phyloP scores from a whole-genome alignment of 2,329 filamentous ascomycete genomes.

The Myriosclerotinia scirpicola region DNA sequence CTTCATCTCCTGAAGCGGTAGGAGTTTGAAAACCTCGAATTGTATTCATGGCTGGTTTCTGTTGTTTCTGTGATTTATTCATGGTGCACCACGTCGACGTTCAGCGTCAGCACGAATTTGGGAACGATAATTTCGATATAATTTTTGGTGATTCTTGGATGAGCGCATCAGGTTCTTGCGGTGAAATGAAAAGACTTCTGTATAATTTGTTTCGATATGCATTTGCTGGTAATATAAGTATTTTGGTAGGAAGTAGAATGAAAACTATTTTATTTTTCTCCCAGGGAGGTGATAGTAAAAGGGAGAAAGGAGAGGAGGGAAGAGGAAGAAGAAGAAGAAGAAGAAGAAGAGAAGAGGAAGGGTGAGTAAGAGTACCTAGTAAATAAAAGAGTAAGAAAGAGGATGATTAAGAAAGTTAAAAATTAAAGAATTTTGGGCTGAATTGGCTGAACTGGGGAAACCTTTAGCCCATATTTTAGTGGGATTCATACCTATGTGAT shows the following conservation, averaged over 20 bases:
- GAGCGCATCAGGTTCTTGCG: conserved; percentile 38
- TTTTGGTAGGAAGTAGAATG: not conserved
- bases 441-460: conserved; percentile 1
- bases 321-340: not conserved
- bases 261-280: not conserved
- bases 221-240: conserved; percentile 35
- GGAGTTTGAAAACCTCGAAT: conserved; percentile 42
- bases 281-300: conserved; percentile 1
- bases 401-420: conserved; percentile 12
- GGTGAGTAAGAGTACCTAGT: not conserved
- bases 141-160: conserved; percentile 38
- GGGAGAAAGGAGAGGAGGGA: not conserved
- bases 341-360: not conserved
- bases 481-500: not conserved
- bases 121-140: conserved; percentile 41
- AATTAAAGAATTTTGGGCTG: not conserved
- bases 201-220: conserved; percentile 39
- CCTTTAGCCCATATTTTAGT: too few relatives aligned
- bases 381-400: not conserved
- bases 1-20: conserved; percentile 53
- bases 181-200: conserved; percentile 28
- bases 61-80: conserved; percentile 24
- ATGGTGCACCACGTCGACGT: conserved; percentile 40
- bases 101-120: conserved; percentile 41
- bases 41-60: conserved; percentile 37